phyloP scores from a whole-genome alignment of 2,329 filamentous ascomycete genomes.

The Coniochaeta prunicola region DNA sequence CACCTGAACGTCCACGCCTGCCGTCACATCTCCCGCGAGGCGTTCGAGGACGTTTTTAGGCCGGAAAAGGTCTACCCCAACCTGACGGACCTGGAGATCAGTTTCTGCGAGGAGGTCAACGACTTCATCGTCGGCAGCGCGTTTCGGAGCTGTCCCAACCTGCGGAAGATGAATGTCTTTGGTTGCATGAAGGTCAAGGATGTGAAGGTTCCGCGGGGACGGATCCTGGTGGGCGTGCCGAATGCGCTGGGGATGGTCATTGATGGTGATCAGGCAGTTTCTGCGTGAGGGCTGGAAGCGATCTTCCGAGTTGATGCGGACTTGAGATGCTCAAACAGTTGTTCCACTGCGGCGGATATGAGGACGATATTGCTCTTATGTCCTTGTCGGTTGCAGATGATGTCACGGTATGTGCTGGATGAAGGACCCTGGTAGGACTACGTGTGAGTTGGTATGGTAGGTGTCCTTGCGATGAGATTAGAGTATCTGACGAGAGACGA shows the following conservation, averaged over 20 bases:
- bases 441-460: not conserved
- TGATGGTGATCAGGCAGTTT: slow-evolving; percentile 32
- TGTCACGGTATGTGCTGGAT: not conserved
- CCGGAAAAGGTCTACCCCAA: slow-evolving; percentile 55
- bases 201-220: slow-evolving; percentile 45
- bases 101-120: slow-evolving; percentile 64
- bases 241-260: slow-evolving; percentile 55
- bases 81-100: slow-evolving; percentile 66
- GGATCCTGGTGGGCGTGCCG: slow-evolving; percentile 50
- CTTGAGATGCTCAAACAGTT: no score
- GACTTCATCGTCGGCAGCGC: slow-evolving; percentile 57
- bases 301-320: no score
- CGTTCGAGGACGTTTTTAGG: slow-evolving; percentile 69
- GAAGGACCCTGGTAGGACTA: not conserved
- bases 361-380: no score
- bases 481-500: not conserved
- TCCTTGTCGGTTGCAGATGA: no score
- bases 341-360: no score
- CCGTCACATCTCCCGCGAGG: slow-evolving; percentile 66
- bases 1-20: slow-evolving; percentile 75
- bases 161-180: slow-evolving; percentile 55
- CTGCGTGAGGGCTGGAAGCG: not conserved
- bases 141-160: slow-evolving; percentile 55
- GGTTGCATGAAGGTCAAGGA: slow-evolving; percentile 57
- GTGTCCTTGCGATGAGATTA: not conserved